Evolutionary conservation across 495 filamentous ascomycete species (phyloP).

Genomic region (Antarctomyces pellizariae): DNA sequence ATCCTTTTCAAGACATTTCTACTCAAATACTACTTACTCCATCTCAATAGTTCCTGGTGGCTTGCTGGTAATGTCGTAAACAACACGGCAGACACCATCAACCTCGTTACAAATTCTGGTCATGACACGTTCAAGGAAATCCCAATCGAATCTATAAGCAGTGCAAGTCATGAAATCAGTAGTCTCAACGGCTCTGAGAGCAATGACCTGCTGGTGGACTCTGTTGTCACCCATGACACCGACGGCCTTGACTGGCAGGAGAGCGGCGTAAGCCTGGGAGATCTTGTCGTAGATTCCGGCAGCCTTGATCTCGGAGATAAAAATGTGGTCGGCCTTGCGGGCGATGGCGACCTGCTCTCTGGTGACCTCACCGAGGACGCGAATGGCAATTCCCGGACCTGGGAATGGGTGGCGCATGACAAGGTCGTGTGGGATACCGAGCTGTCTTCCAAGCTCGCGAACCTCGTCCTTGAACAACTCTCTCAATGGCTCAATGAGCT

Average conservation of each 20-base stretch:
- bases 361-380: conserved; percentile 76
- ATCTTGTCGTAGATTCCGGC: conserved; percentile 71
- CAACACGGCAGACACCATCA: conserved; percentile 36
- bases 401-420: conserved; percentile 75
- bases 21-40: conserved; percentile 21
- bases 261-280: conserved; percentile 61
- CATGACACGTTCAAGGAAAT: conserved; percentile 44
- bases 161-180: conserved; percentile 63
- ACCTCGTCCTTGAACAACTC: conserved; percentile 70
- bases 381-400: conserved; percentile 67
- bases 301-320: conserved; percentile 64
- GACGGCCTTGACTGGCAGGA: conserved; percentile 48
- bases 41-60: conserved; percentile 62
- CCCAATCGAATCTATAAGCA: conserved; percentile 37
- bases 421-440: conserved; percentile 54
- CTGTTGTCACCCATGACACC: conserved; percentile 64
- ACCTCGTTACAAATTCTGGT: conserved; percentile 72
- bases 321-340: conserved; percentile 66
- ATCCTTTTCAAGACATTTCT: too few species aligned
- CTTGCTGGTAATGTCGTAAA: conserved; percentile 47
- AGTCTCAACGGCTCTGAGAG: conserved; percentile 51
- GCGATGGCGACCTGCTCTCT: conserved; percentile 57
- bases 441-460: conserved; percentile 47
- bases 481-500: conserved; percentile 51
- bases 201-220: conserved; percentile 30